Base-by-base conservation (phyloP, 805 yeast genomes). In the Ogataea siamensis region DNA sequence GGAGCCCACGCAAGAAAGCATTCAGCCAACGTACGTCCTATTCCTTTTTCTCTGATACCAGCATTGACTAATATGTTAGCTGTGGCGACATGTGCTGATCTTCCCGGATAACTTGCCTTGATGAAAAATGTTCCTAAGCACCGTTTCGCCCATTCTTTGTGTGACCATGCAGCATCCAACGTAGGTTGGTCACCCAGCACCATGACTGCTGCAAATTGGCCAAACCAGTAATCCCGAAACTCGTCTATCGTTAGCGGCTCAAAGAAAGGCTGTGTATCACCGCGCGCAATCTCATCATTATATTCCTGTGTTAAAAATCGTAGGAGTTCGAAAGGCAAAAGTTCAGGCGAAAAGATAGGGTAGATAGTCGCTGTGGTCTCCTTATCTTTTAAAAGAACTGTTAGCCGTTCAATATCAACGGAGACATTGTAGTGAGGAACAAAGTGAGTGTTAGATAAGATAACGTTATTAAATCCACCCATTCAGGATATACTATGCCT, bases 351-450 rank as follows among this genome's bases (percentile, higher is more conserved):
- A 41, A 78, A 72, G 10, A 91, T 75, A 4, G 99, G 98, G 55
- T 87, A 87, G 42, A 93, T 81, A 3, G 97, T 89, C 2, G 97
- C 97, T 0, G 89, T 78, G 2, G 97, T 88, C 49, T 86, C 93
- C 12, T 91, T 87, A 60, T 89, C 96, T 54, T 85, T 83, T 18
- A 88, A 67, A 9, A 87, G 64, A 2, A 87, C 86, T 1, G 95
- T 86, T 51, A 81, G 79, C 5, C 93, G 77, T 35, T 74, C 79
- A 21, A 78, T 70, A 7, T 49, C 49, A 32, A 52, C 53, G 9
- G 54, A 46, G 3, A 51, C 54, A 17, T 50, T 46, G 34, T 48
- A 55, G 32, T 58, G 62, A 9, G 64, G 62, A 4, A 54, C 53
- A 32, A 51, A 55, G 33, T 59, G 64, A 18, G 54, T 53, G 42